A percentile compares a stretch with the other conserved stretches of the same genome.
These are phyloP conservation scores for Orbilia ellipsospora DNA, from an alignment of 2,329 filamentous ascomycete species.

Conservation along the genomic window DNA sequence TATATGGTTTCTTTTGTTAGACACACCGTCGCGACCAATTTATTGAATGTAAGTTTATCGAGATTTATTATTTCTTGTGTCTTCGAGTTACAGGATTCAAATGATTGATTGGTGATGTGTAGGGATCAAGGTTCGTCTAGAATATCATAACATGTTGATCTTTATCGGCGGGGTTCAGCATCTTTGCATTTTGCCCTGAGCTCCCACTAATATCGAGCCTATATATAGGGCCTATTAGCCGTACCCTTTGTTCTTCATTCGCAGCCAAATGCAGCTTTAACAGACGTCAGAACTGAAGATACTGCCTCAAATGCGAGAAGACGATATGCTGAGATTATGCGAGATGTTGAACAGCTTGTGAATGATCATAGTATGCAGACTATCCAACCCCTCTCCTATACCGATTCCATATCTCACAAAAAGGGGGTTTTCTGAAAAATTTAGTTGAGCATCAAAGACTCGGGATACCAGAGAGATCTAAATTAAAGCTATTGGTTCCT, in stretches of 20 bases:
- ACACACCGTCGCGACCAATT: conserved; percentile 54
- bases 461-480: conserved; percentile 77
- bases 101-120: background rate
- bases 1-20: conserved; percentile 9
- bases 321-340: conserved; percentile 94
- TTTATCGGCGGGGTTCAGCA: too few relatives aligned
- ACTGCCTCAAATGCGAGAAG: conserved; percentile 84
- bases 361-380: conserved; percentile 80
- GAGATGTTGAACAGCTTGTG: conserved; percentile 90
- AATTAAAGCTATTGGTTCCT: conserved; percentile 90
- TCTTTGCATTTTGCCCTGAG: too few relatives aligned
- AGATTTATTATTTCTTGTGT: background rate
- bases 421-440: too few relatives aligned
- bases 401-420: too few relatives aligned
- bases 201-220: background rate
- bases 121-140: conserved; percentile 46
- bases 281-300: conserved; percentile 71
- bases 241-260: conserved; percentile 97
- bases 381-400: background rate
- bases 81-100: background rate
- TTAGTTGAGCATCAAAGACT: conserved; percentile 77
- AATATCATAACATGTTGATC: background rate
- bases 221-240: conserved; percentile 78
- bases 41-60: conserved; percentile 39
- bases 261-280: conserved; percentile 87